Evolutionary conservation across 2,329 filamentous ascomycete species (phyloP), one percentile per base, ranked within the genome.

Genomic region (Drechslerella dactyloides): DNA sequence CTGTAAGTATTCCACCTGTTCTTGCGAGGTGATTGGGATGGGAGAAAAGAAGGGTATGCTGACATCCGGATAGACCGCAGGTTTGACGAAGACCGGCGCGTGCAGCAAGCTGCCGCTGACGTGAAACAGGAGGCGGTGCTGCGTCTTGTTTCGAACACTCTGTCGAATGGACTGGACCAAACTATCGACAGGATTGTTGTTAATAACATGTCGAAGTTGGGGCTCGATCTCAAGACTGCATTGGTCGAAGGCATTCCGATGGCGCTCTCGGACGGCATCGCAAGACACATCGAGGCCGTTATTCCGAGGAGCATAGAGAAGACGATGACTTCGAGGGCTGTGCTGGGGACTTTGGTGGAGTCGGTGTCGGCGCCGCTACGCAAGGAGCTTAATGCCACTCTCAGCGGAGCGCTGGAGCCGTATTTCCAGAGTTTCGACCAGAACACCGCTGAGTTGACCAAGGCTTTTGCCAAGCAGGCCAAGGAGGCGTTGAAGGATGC

Each of bases 101-200:
- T 85, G 48, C 84, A 87, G 77, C 86, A 88, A 76, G 85, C 86
- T 56, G 83, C 86, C 17, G 83, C 84, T 42, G 82, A 84, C 44
- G 84, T 86, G n/a, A 87, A 88, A 77, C 87, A 90, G 77, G 87
- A 90, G 75, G 86, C 87, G 44, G 83, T 90, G 19, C 83, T 91
- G 48, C 86, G 86, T 27, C 80, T 90, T 59, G 85, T 90, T 2
- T 90, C 88, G 0, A 85, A 82, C 73, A 90, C 88, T 1, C 80
- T 91, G 50, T 86, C 86, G 10, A 87, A 89, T 70, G 90, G 90
- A 64, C 85, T 90, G 23, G 88, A 91, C 79, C 88, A 89, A 76
- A 90, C 90, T 21, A 84, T 97, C 40, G 84, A 87, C 72, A 87
- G 87, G 72, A 90, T 96, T 75, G 88, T 96, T 56, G 85, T 86